phyloP scores from a whole-genome alignment of 257 asterid genomes.

The Capsicum pubescens region DNA sequence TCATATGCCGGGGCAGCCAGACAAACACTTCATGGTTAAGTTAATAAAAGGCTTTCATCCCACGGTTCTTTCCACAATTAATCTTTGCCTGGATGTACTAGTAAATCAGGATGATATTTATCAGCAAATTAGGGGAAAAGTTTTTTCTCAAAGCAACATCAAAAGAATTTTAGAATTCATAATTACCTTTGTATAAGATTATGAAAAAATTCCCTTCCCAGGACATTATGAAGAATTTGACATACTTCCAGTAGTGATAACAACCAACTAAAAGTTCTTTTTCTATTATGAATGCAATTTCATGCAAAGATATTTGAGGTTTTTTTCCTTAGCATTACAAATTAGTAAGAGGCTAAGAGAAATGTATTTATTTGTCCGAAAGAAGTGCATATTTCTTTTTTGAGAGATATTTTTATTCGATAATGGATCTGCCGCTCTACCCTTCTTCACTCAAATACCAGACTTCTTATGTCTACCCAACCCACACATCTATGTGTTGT shows the following conservation, averaged over 20 bases:
- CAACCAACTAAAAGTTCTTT: neutral
- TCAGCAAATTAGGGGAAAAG: neutral
- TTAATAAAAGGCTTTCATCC: slow-evolving; percentile 9
- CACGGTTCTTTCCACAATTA: neutral
- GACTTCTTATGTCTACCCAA: neutral
- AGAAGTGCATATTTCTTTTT: neutral
- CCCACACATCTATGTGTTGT: neutral
- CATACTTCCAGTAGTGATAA: neutral
- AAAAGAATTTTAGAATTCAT: neutral
- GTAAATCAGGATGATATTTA: neutral
- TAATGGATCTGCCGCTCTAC: neutral
- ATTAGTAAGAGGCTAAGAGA: neutral
- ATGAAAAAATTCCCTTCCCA: neutral
- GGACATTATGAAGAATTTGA: neutral
- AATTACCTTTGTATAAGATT: neutral
- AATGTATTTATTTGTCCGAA: neutral
- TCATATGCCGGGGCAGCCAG: neutral
- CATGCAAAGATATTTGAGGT: neutral
- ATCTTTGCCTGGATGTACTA: neutral
- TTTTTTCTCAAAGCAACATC: neutral
- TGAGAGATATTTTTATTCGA: neutral
- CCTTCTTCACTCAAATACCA: neutral
- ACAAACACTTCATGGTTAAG: neutral
- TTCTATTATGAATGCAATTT: neutral
- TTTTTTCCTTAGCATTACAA: neutral